phyloP scores from a whole-genome alignment of 2,329 filamentous ascomycete species.

The Aschersonia sp. region DNA sequence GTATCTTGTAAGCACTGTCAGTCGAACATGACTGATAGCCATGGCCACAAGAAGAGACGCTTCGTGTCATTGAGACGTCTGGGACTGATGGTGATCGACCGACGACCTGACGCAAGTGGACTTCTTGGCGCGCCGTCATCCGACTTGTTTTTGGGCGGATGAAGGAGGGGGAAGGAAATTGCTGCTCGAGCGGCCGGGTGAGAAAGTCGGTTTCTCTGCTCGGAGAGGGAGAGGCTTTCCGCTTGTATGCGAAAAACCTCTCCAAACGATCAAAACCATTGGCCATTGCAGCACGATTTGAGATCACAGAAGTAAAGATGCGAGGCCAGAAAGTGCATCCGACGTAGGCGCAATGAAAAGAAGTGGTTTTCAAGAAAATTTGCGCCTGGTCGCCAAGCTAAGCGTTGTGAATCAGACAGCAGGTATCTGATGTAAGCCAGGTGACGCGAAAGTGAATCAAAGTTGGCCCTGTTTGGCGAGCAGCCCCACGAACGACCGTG shows the following conservation, averaged over 20 bases:
- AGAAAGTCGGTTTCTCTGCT: conserved; percentile 10
- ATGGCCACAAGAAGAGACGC: conserved; percentile 2
- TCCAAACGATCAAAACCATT: conserved; percentile 35
- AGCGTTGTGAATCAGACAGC: conserved; percentile 2
- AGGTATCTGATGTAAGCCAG: conserved; percentile 2
- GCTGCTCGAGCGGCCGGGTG: conserved; percentile 13
- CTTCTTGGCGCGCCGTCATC: conserved; percentile 42
- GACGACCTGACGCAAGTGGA: conserved; percentile 14
- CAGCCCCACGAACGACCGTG: background rate
- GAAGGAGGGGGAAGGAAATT: conserved; percentile 38
- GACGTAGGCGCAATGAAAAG: no score
- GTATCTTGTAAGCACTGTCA: conserved; percentile 3
- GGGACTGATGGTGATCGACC: conserved; percentile 15
- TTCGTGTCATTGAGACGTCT: conserved; percentile 5
- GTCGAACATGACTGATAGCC: conserved; percentile 5
- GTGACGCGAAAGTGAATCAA: conserved; percentile 8
- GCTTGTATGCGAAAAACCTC: conserved; percentile 34
- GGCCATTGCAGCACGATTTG: conserved; percentile 21
- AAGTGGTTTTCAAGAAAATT: background rate
- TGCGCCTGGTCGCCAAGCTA: no score
- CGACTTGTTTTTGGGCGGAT: conserved; percentile 38
- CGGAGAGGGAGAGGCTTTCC: conserved; percentile 16
- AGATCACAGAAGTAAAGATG: background rate
- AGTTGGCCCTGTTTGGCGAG: conserved; percentile 4
- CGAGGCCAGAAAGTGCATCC: background rate